Evolutionary conservation across 2,329 filamentous ascomycete species (phyloP).

Genomic region (Pseudonectria buxi): DNA sequence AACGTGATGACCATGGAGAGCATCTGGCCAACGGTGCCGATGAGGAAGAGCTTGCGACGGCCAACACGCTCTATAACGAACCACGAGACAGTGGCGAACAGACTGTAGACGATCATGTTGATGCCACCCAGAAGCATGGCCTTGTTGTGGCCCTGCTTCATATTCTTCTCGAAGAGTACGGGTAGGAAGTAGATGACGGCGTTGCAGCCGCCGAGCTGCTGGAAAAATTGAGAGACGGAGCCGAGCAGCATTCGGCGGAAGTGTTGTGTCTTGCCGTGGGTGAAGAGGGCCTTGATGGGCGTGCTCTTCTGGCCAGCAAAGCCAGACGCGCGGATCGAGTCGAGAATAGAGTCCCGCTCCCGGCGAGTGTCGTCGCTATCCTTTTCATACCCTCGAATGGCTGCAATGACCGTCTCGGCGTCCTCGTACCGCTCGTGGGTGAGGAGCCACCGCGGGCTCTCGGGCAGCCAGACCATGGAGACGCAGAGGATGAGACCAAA

Average conservation of each 20-base stretch:
- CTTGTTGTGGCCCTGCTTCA: constrained; percentile 30
- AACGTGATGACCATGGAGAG: constrained; percentile 56
- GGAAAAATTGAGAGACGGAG: constrained; percentile 52
- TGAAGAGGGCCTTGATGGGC: constrained; percentile 48
- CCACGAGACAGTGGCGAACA: constrained; percentile 49
- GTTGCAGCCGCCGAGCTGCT: constrained; percentile 55
- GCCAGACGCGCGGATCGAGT: constrained; percentile 48
- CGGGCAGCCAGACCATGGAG: constrained; percentile 39
- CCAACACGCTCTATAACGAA: constrained; percentile 43
- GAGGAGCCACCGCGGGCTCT: constrained; percentile 39
- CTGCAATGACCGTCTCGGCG: constrained; percentile 24
- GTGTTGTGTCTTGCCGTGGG: constrained; percentile 58
- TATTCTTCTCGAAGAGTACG: constrained; percentile 41
- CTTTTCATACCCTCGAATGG: no score
- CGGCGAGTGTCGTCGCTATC: constrained; percentile 32
- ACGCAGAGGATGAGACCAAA: constrained; percentile 38
- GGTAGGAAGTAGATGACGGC: constrained; percentile 57
- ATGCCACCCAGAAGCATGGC: constrained; percentile 44
- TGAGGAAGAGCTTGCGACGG: constrained; percentile 40
- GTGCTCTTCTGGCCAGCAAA: constrained; percentile 39
- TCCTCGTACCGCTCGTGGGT: constrained; percentile 42
- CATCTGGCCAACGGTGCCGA: constrained; percentile 40
- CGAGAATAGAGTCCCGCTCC: constrained; percentile 45
- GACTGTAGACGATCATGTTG: constrained; percentile 50
- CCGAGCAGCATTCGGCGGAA: constrained; percentile 58